phyloP scores from a whole-genome alignment of 2,329 filamentous ascomycete species.

The Fusarium guadeloupense region DNA sequence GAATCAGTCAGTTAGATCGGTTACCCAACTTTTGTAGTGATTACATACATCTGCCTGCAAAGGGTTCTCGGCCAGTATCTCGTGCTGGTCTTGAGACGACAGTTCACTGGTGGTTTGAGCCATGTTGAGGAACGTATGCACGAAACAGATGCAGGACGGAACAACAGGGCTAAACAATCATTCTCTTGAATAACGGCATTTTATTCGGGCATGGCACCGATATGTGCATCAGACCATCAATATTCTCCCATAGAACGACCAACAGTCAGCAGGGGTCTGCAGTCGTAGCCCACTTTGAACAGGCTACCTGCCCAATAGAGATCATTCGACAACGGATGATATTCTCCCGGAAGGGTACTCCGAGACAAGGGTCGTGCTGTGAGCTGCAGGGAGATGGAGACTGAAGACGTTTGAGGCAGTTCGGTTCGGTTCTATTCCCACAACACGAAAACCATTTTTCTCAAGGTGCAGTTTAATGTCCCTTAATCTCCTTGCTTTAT shows the following conservation, averaged over 20 bases:
- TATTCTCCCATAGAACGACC: no score
- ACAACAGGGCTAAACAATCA: no score
- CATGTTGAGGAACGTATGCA: no score
- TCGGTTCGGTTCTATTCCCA: background rate
- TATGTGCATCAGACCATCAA: background rate
- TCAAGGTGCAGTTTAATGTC: no score
- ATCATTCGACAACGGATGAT: no score
- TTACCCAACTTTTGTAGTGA: background rate
- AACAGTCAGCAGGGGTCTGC: no score
- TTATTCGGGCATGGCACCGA: no score
- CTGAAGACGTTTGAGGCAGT: background rate
- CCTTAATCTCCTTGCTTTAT: no score
- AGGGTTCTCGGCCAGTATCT: background rate
- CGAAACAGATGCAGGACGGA: no score
- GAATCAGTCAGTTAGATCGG: background rate
- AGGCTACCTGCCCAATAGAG: background rate
- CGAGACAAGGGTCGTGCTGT: background rate
- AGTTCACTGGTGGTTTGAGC: background rate
- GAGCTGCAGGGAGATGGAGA: background rate
- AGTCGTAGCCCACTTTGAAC: no score
- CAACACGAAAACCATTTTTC: background rate
- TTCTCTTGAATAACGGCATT: no score
- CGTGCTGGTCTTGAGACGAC: background rate
- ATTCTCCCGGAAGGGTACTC: no score
- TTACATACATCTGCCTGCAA: conserved; percentile 5